Base-by-base conservation (phyloP, 768 basidiomycete genomes). In the Termitomyces sp. region DNA sequence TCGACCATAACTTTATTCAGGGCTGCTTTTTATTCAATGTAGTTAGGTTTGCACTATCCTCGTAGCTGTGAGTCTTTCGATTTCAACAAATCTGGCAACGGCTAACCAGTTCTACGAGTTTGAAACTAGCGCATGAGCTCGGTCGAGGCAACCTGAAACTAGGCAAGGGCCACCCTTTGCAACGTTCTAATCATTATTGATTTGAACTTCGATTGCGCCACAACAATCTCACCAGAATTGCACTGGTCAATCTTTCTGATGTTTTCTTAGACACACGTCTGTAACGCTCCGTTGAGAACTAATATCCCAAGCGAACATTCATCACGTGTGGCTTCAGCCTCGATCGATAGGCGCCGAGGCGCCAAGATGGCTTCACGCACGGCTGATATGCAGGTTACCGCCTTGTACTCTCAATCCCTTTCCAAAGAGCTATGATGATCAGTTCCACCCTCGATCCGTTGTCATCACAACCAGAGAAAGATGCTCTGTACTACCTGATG, bases 401-500 rank as follows among this genome's bases (percentile, higher is more conserved):
- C 21, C 23, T 27, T 35, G 21, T n/a, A 35, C 5, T 46, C 27
- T n/a, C 10, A 8, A 19, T 27, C 19, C 12, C 19, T 30, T 34
- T 12, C 12, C 3, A 8, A 32, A 47, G 30, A 45, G 28, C 27
- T n/a, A 3, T 28, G 17, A 21, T 34, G 30, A 16, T 16, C 14
- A 16, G 14, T 4, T 5, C 47, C 3, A 19, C 32, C 14, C 32
- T 34, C 21, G 8, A 48, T 34, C 19, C 10, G 16, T 14, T 19
- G n/a, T 16, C n/a, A 39, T 35, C 32, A 10, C 23, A 19, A 3
- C 48, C 59, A 56, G 42, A 54, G 23, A 48, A 14, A 52, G 57
- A 60, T 56, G 23, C 57, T 16, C 10, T 56, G 16, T 58, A 60
- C 43, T 56, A 57, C 51, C 39, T 56, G 25, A 55, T 28, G 10